phyloP scores from a whole-genome alignment of 306 rosid species.

The Biancaea sappan region DNA sequence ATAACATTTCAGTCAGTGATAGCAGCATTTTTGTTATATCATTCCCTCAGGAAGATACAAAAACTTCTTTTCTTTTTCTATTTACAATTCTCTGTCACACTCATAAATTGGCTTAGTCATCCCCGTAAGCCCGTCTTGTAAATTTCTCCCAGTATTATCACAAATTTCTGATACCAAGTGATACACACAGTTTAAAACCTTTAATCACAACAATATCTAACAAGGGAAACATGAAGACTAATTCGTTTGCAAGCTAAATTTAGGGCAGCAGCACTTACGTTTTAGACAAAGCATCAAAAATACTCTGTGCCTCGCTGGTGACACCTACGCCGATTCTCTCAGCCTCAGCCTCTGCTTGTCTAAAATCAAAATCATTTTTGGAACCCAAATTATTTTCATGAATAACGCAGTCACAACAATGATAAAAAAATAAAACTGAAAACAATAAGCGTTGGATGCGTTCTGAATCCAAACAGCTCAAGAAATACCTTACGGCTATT shows the following conservation, averaged over 20 bases:
- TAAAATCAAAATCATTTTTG: slow-evolving; percentile 22
- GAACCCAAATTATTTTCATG: background rate
- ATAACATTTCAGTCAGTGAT: background rate
- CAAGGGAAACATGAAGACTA: background rate
- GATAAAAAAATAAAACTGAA: background rate
- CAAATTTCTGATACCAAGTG: background rate
- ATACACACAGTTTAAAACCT: background rate
- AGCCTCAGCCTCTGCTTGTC: slow-evolving; percentile 66
- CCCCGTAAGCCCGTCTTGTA: background rate
- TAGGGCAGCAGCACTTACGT: slow-evolving; percentile 50
- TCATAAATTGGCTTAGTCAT: background rate
- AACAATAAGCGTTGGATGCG: background rate
- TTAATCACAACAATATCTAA: background rate
- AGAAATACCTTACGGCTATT: slow-evolving; percentile 53
- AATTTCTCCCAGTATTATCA: background rate
- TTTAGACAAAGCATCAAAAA: slow-evolving; percentile 71
- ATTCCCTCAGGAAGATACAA: background rate
- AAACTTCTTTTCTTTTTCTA: background rate
- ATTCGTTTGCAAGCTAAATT: background rate
- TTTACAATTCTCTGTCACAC: background rate
- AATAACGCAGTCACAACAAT: background rate
- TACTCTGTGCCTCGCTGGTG: slow-evolving; percentile 66
- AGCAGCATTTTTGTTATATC: background rate
- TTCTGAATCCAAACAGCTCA: background rate
- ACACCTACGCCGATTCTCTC: slow-evolving; percentile 80